Percentiles rank a stretch among this genome's conserved stretches.
Conservation (phyloP, 805 yeast genomes). For the Wickerhamiella siamensis region DNA sequence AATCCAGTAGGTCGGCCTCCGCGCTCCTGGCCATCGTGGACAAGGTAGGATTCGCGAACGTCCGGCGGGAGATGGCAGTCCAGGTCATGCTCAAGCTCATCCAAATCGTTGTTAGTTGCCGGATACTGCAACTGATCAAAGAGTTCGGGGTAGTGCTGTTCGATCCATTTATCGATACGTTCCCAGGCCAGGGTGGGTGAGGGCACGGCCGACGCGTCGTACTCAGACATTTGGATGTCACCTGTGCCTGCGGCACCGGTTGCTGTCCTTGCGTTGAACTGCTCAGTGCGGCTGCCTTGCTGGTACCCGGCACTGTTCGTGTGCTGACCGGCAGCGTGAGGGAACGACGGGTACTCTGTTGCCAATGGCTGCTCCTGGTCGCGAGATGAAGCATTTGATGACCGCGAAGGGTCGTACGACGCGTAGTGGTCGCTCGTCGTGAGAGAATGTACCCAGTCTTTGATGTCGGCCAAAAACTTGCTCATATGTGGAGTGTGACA, state of each 20-base stretch:
- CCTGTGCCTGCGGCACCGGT: slow-evolving; percentile 21
- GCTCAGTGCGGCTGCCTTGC: slow-evolving; percentile 25
- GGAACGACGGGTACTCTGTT: slow-evolving; percentile 5
- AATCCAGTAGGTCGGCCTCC: slow-evolving; percentile 65
- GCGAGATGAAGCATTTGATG: slow-evolving; percentile 9
- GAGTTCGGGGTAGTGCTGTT: slow-evolving; percentile 65
- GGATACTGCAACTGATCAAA: slow-evolving; percentile 63
- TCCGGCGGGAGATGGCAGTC: slow-evolving; percentile 62
- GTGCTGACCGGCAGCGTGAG: slow-evolving; percentile 6
- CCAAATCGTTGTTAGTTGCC: slow-evolving; percentile 66
- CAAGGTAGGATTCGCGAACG: slow-evolving; percentile 60
- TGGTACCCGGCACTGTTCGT: slow-evolving; percentile 18
- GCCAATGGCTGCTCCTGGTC: slow-evolving; percentile 16
- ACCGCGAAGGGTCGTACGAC: slow-evolving; percentile 21
- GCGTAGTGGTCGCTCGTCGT: slow-evolving; percentile 29
- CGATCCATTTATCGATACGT: slow-evolving; percentile 74
- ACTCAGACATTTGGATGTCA: slow-evolving; percentile 27
- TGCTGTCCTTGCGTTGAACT: slow-evolving; percentile 26
- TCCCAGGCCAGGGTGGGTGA: slow-evolving; percentile 75
- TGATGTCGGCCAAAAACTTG: slow-evolving; percentile 19
- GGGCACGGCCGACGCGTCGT: slow-evolving; percentile 48
- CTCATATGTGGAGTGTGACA: too few species aligned
- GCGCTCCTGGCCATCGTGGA: slow-evolving; percentile 85
- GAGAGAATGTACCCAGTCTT: slow-evolving; percentile 25
- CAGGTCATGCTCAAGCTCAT: slow-evolving; percentile 72